phyloP scores from a whole-genome alignment of 495 filamentous ascomycete species.

The Xylaria palmicola region DNA sequence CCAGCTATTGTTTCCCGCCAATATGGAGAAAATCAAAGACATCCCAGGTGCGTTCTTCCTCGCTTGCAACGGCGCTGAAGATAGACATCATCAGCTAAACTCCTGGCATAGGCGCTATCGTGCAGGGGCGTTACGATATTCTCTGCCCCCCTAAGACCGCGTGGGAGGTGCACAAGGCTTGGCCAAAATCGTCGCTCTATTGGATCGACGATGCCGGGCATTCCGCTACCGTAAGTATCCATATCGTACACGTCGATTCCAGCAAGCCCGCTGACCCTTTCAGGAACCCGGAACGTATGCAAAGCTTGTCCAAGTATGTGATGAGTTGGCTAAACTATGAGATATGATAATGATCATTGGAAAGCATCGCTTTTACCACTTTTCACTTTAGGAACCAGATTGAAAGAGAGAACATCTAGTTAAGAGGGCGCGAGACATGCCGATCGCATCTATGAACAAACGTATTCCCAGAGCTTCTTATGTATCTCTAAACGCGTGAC shows the following conservation, averaged over 20 bases:
- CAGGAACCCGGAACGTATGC: slow-evolving; percentile 7
- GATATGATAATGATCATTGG: not conserved
- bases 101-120: slow-evolving; percentile 25
- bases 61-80: no score
- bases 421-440: no score
- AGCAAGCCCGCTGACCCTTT: not conserved
- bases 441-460: no score
- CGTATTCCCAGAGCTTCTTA: no score
- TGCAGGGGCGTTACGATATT: slow-evolving; percentile 47
- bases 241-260: not conserved
- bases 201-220: slow-evolving; percentile 39
- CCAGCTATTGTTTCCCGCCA: slow-evolving; percentile 33
- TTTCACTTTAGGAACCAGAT: not conserved
- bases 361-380: no score
- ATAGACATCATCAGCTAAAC: not conserved
- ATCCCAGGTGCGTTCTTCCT: slow-evolving; percentile 33
- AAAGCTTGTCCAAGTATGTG: slow-evolving; percentile 1
- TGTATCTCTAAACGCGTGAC: no score
- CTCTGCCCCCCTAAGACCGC: slow-evolving; percentile 42
- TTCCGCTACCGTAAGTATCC: slow-evolving; percentile 18
- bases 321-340: slow-evolving; percentile 8
- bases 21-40: slow-evolving; percentile 39
- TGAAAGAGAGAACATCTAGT: not conserved
- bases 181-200: slow-evolving; percentile 36
- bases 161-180: slow-evolving; percentile 41